Evolutionary conservation across 2,329 filamentous ascomycete species (phyloP).

Genomic region (Penicillium sp.): DNA sequence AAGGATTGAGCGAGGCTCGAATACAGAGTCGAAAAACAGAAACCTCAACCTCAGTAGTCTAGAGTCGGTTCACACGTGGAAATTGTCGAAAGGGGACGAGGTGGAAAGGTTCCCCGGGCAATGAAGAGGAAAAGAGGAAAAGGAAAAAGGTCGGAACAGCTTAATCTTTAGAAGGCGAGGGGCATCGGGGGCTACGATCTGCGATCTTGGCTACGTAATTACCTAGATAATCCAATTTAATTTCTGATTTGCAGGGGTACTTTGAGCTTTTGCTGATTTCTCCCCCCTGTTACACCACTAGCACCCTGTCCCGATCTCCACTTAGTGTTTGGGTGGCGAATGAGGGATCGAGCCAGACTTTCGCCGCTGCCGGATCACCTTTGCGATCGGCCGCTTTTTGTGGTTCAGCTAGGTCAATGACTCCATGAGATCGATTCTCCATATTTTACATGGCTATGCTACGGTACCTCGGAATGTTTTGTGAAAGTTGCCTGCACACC

Average conservation of each 20-base stretch:
- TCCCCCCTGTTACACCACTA: background rate
- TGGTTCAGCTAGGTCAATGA: conserved; percentile 16
- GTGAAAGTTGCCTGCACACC: background rate
- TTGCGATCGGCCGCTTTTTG: conserved; percentile 1
- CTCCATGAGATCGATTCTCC: conserved; percentile 4
- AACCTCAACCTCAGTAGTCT: conserved; percentile 1
- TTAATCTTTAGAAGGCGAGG: conserved; percentile 20
- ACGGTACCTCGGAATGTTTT: background rate
- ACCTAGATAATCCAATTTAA: background rate
- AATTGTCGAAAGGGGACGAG: background rate
- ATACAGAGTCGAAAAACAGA: background rate
- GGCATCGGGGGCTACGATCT: conserved; percentile 13
- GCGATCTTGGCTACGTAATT: conserved; percentile 22
- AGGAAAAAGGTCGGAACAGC: conserved; percentile 7
- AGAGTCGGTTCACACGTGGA: conserved; percentile 5
- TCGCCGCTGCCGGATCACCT: conserved; percentile 2
- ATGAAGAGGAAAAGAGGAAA: background rate
- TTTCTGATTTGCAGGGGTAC: background rate
- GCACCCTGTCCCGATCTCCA: conserved; percentile 1
- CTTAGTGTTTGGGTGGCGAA: conserved; percentile 7
- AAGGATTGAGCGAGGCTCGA: background rate
- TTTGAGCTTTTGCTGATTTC: background rate
- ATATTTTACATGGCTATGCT: background rate
- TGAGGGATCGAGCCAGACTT: conserved; percentile 18
- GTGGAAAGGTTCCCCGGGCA: background rate